Conservation (phyloP, 2,329 filamentous ascomycete species). For the Onygenales sp. region DNA sequence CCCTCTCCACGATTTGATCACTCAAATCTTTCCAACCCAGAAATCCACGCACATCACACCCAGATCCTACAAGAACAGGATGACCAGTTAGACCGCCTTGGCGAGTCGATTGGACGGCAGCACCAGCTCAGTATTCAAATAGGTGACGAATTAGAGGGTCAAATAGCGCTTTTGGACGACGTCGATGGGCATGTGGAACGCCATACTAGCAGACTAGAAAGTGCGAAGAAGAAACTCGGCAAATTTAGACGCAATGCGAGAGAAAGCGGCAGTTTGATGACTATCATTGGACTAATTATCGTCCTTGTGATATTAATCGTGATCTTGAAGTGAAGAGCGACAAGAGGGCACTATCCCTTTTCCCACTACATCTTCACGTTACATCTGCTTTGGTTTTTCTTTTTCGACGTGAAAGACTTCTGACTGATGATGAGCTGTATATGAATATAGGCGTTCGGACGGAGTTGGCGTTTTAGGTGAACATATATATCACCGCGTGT, state of each 20-base stretch:
- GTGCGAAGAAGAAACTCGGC: constrained; percentile 63
- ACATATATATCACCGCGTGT: not conserved
- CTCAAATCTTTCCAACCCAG: constrained; percentile 60
- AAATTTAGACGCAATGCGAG: constrained; percentile 63
- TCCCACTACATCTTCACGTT: constrained; percentile 1
- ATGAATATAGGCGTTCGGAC: not conserved
- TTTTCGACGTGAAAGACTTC: not conserved
- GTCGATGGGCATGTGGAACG: constrained; percentile 74
- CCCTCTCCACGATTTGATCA: constrained; percentile 43
- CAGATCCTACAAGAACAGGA: constrained; percentile 82
- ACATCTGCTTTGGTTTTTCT: not conserved
- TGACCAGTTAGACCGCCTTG: constrained; percentile 78
- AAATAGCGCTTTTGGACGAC: constrained; percentile 82
- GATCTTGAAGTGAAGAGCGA: constrained; percentile 55
- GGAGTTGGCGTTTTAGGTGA: not conserved
- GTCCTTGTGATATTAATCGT: constrained; percentile 74
- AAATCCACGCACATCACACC: constrained; percentile 77
- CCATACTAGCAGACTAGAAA: constrained; percentile 65
- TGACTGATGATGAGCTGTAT: constrained; percentile 3
- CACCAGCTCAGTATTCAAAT: constrained; percentile 92
- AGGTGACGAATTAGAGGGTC: constrained; percentile 86
- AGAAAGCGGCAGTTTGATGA: constrained; percentile 79
- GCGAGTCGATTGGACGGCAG: constrained; percentile 79
- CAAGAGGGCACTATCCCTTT: not conserved
- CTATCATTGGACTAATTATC: constrained; percentile 73